Percentiles rank a stretch among this genome's conserved stretches.
These are phyloP conservation scores for Erucastrum elatum DNA, from an alignment of 345 rosid genomes.

Conservation along the genomic window DNA sequence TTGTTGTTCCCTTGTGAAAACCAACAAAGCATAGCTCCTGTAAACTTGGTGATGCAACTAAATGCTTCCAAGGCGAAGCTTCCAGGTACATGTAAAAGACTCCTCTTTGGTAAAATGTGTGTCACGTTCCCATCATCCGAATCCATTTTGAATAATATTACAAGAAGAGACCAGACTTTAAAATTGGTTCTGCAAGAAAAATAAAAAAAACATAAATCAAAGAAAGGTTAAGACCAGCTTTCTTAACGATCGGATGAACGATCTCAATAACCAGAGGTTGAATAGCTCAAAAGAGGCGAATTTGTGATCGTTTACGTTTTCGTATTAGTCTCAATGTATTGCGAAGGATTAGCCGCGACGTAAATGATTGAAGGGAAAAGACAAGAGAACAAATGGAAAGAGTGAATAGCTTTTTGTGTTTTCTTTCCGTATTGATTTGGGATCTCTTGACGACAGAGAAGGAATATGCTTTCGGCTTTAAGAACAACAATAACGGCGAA, in stretches of 20 bases:
- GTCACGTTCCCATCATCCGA: conserved; percentile 41
- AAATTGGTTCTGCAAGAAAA: conserved; percentile 20
- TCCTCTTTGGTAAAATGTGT: conserved; percentile 48
- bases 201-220: not conserved
- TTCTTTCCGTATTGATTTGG: too few species aligned
- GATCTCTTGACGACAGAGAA: too few species aligned
- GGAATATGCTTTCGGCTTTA: too few species aligned
- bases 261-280: not conserved
- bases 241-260: not conserved
- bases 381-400: too few species aligned
- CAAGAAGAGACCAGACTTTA: not conserved
- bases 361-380: too few species aligned
- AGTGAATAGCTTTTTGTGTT: too few species aligned
- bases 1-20: conserved; percentile 38
- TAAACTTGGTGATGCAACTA: conserved; percentile 59
- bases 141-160: conserved; percentile 40
- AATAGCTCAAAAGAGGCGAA: too few species aligned
- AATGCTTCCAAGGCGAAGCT: conserved; percentile 57
- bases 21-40: conserved; percentile 58
- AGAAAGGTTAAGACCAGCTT: not conserved
- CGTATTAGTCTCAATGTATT: too few species aligned
- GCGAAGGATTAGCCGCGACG: too few species aligned
- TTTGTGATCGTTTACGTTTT: too few species aligned
- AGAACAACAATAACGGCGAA: too few species aligned
- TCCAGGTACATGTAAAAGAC: conserved; percentile 51